Conservation (phyloP, 2,329 filamentous ascomycete species). For the Ophiosphaerella narmari region DNA sequence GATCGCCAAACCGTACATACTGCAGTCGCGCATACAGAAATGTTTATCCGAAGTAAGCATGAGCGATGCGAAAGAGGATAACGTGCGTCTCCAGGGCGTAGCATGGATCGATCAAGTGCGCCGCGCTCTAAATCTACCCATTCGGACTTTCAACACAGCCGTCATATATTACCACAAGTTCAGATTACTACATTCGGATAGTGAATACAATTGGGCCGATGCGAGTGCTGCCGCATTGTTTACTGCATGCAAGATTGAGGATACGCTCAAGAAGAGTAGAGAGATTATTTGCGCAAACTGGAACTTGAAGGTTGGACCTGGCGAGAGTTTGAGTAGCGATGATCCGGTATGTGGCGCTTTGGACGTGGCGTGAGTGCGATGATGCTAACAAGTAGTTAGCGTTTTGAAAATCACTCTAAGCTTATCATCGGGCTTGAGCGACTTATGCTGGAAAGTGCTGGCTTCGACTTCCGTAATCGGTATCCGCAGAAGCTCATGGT, state of each 20-base stretch:
- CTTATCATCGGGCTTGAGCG: slow-evolving; percentile 88
- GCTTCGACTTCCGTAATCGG: slow-evolving; percentile 90
- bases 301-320: slow-evolving; percentile 74
- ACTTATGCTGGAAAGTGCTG: slow-evolving; percentile 87
- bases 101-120: slow-evolving; percentile 87
- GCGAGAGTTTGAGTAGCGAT: slow-evolving; percentile 75
- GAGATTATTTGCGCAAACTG: slow-evolving; percentile 91
- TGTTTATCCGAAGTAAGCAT: slow-evolving; percentile 71
- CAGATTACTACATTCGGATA: slow-evolving; percentile 80
- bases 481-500: slow-evolving; percentile 84
- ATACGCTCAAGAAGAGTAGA: slow-evolving; percentile 93
- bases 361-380: not conserved
- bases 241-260: slow-evolving; percentile 95
- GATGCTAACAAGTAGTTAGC: slow-evolving; percentile 51
- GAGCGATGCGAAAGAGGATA: slow-evolving; percentile 79
- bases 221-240: slow-evolving; percentile 87
- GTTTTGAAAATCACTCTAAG: slow-evolving; percentile 79
- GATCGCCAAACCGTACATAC: slow-evolving; percentile 75
- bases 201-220: slow-evolving; percentile 82
- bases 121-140: slow-evolving; percentile 76
- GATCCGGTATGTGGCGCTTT: slow-evolving; percentile 65
- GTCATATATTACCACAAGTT: slow-evolving; percentile 95
- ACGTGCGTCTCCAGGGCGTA: slow-evolving; percentile 80
- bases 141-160: slow-evolving; percentile 90
- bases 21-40: slow-evolving; percentile 78